Percentiles rank a stretch among this genome's conserved stretches.
These are phyloP conservation scores for Solanum rostratum DNA, from an alignment of 257 asterid species.

Conservation along the genomic window DNA sequence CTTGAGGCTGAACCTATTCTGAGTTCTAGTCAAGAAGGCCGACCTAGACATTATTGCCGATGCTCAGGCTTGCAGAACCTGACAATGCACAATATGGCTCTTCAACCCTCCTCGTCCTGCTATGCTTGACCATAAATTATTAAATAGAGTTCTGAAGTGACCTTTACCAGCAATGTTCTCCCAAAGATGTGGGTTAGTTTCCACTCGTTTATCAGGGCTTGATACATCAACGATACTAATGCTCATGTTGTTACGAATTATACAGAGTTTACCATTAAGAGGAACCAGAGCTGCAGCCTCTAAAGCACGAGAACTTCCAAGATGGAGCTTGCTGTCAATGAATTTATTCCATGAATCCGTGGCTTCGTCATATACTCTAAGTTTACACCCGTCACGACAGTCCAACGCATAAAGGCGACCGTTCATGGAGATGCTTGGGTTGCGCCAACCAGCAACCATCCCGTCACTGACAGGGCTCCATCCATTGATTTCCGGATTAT, in stretches of 20 bases:
- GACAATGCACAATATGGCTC: constrained; percentile 42
- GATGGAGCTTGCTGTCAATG: constrained; percentile 39
- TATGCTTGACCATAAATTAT: constrained; percentile 37
- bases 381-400: constrained; percentile 38
- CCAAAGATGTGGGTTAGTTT: constrained; percentile 38
- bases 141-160: constrained; percentile 27
- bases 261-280: constrained; percentile 35
- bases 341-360: constrained; percentile 24
- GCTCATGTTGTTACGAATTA: constrained; percentile 40
- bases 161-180: constrained; percentile 39
- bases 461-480: constrained; percentile 28
- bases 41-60: background rate
- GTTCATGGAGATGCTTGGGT: constrained; percentile 35
- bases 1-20: background rate
- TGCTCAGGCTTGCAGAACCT: constrained; percentile 38
- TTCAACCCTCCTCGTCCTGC: constrained; percentile 36
- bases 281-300: constrained; percentile 40
- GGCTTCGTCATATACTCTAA: constrained; percentile 28
- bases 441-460: constrained; percentile 39
- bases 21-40: background rate
- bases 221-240: constrained; percentile 32
- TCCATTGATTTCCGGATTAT: constrained; percentile 19
- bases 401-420: constrained; percentile 35
- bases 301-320: constrained; percentile 29
- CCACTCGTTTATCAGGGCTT: constrained; percentile 28